phyloP scores from a whole-genome alignment of 2,329 filamentous ascomycete genomes.

The Drechslerella stenobrocha region DNA sequence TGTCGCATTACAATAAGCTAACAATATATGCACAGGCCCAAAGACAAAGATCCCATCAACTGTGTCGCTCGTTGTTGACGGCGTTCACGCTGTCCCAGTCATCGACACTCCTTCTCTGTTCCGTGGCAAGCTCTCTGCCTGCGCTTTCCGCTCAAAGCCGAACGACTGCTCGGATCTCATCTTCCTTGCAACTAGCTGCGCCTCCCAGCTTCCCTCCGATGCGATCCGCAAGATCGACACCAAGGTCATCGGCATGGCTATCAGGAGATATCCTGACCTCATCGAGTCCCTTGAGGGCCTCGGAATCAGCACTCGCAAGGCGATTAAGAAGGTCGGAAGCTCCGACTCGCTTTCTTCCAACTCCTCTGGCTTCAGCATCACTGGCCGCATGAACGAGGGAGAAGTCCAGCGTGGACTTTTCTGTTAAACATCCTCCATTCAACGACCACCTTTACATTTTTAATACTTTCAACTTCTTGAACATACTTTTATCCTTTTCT shows the following conservation, averaged over 20 bases:
- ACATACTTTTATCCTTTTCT: constrained; percentile 29
- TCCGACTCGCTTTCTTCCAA: constrained; percentile 45
- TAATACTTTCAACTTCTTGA: constrained; percentile 17
- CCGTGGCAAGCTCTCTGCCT: constrained; percentile 52
- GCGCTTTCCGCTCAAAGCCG: constrained; percentile 51
- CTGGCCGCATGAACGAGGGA: constrained; percentile 47
- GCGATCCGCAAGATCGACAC: constrained; percentile 51
- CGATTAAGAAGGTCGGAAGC: constrained; percentile 47
- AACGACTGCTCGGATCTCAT: constrained; percentile 51
- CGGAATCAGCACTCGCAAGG: constrained; percentile 50
- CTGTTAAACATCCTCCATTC: constrained; percentile 35
- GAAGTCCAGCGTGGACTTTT: constrained; percentile 47
- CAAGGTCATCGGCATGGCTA: constrained; percentile 51
- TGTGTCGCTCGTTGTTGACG: constrained; percentile 45
- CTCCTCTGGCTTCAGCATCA: constrained; percentile 47
- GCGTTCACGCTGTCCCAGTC: constrained; percentile 50
- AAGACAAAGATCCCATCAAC: constrained; percentile 51
- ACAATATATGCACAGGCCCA: constrained; percentile 39
- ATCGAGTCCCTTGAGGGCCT: constrained; percentile 51
- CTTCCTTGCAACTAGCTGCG: constrained; percentile 51
- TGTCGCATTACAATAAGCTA: constrained; percentile 30
- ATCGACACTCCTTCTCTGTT: constrained; percentile 51
- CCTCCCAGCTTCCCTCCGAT: constrained; percentile 46
- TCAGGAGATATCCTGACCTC: constrained; percentile 52
- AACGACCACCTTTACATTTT: constrained; percentile 15